Evolutionary conservation across 441 rosid genomes (phyloP).

Genomic region (Pelargonium cotyledonis): DNA sequence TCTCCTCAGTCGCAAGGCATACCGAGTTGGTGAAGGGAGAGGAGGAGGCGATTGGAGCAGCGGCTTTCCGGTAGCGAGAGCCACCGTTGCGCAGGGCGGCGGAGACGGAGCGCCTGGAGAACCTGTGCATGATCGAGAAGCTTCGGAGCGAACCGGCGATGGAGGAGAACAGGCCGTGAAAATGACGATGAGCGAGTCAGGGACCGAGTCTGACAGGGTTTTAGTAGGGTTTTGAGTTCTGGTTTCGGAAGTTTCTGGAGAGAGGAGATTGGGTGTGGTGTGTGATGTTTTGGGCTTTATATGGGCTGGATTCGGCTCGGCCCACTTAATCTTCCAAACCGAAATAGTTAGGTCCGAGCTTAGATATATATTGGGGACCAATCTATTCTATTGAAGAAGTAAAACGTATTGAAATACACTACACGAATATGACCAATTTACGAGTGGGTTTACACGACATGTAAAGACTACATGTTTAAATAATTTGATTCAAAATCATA

Average conservation of each 20-base stretch:
- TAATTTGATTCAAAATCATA: no score
- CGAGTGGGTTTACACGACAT: no score
- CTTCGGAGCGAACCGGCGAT: neutral
- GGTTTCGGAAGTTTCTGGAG: conserved; percentile 44
- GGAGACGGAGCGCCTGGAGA: conserved; percentile 61
- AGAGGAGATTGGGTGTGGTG: conserved; percentile 26
- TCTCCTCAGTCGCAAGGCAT: neutral
- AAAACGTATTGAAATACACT: no score
- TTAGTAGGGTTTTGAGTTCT: conserved; percentile 51
- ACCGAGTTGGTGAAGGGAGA: conserved; percentile 34
- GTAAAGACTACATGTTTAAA: no score
- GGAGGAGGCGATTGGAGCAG: conserved; percentile 32
- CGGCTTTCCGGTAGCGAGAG: conserved; percentile 32
- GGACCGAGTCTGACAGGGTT: conserved; percentile 21
- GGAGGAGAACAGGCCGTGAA: neutral
- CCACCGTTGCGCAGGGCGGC: conserved; percentile 40
- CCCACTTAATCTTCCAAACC: no score
- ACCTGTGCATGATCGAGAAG: conserved; percentile 48
- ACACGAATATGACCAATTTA: no score
- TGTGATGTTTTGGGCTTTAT: no score
- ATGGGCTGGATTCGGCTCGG: no score
- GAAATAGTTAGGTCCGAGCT: no score
- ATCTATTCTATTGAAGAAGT: no score
- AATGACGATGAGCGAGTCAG: neutral
- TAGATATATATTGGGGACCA: no score